Evolutionary conservation across 1,139 yeast species (phyloP).

Genomic region (Pichia sp.): DNA sequence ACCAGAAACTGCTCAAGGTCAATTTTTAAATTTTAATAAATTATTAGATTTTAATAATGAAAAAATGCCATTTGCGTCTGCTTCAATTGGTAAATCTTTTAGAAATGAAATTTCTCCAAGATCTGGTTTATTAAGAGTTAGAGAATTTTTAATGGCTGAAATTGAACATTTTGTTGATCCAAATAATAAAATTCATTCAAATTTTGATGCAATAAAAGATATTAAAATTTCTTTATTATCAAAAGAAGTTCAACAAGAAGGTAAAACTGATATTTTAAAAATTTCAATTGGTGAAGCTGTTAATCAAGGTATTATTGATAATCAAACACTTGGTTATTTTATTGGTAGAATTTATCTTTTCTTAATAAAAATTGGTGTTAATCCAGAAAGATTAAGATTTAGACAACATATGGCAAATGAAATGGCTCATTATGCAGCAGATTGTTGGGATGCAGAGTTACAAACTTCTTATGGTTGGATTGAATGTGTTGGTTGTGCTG

Average conservation of each 20-base stretch:
- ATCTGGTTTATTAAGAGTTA: slow-evolving; percentile 93
- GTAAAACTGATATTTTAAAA: slow-evolving; percentile 61
- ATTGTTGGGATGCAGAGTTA: slow-evolving; percentile 99
- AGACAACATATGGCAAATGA: slow-evolving; percentile 98
- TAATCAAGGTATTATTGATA: slow-evolving; percentile 78
- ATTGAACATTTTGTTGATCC: slow-evolving; percentile 99
- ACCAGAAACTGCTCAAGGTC: slow-evolving; percentile 99
- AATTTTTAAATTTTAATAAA: slow-evolving; percentile 90
- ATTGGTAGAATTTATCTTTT: slow-evolving; percentile 87
- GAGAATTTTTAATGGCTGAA: slow-evolving; percentile 99
- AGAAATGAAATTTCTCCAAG: slow-evolving; percentile 99
- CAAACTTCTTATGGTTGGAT: slow-evolving; percentile 97
- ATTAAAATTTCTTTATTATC: slow-evolving; percentile 74
- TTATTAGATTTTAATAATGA: slow-evolving; percentile 91
- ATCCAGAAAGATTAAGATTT: slow-evolving; percentile 77
- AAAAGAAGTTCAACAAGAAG: slow-evolving; percentile 79
- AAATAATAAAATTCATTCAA: slow-evolving; percentile 70
- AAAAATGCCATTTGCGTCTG: slow-evolving; percentile 98
- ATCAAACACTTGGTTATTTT: slow-evolving; percentile 95
- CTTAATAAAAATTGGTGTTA: slow-evolving; percentile 85
- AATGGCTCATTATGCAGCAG: slow-evolving; percentile 99
- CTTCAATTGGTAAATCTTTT: slow-evolving; percentile 96
- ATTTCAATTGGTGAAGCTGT: slow-evolving; percentile 89
- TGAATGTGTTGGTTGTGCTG: slow-evolving; percentile 99
- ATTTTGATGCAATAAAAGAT: slow-evolving; percentile 71